A percentile compares a stretch with the other conserved stretches of the same genome.
Conservation (phyloP, 345 rosid genomes). For the Alliaria petiolata region DNA sequence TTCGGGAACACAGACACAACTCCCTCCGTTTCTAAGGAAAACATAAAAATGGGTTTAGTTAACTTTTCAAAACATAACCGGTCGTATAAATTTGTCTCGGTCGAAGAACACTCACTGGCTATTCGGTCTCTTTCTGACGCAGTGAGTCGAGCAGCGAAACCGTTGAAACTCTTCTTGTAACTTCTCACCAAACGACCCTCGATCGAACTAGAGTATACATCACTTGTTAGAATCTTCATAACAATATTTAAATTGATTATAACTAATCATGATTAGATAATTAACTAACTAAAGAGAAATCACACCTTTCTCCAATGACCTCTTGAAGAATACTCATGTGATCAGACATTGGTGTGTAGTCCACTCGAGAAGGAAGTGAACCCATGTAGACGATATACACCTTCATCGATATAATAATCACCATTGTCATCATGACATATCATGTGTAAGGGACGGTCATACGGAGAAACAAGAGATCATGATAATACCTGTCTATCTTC, state of each 20-base stretch:
- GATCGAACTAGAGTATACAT: conserved; percentile 15
- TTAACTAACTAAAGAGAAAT: background rate
- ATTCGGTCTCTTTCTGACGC: conserved; percentile 37
- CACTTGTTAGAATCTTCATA: background rate
- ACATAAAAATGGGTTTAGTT: background rate
- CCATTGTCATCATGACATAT: background rate
- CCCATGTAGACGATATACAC: conserved; percentile 29
- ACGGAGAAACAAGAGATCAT: background rate
- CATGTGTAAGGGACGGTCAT: background rate
- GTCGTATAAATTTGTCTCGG: background rate
- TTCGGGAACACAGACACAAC: conserved; percentile 51
- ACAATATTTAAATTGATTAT: background rate
- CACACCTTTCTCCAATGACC: conserved; percentile 25
- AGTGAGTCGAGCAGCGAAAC: conserved; percentile 49
- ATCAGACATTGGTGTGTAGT: conserved; percentile 24
- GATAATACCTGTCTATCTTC: conserved; percentile 9
- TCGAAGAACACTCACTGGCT: conserved; percentile 31
- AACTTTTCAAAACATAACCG: too few relatives aligned
- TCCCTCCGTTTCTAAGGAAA: conserved; percentile 28
- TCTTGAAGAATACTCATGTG: conserved; percentile 40
- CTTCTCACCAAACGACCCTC: conserved; percentile 40
- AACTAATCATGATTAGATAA: background rate
- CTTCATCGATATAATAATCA: background rate
- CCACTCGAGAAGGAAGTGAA: conserved; percentile 13
- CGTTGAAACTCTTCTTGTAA: conserved; percentile 55